phyloP scores from a whole-genome alignment of 78 protist species.

The Salpingoeca rosetta region DNA sequence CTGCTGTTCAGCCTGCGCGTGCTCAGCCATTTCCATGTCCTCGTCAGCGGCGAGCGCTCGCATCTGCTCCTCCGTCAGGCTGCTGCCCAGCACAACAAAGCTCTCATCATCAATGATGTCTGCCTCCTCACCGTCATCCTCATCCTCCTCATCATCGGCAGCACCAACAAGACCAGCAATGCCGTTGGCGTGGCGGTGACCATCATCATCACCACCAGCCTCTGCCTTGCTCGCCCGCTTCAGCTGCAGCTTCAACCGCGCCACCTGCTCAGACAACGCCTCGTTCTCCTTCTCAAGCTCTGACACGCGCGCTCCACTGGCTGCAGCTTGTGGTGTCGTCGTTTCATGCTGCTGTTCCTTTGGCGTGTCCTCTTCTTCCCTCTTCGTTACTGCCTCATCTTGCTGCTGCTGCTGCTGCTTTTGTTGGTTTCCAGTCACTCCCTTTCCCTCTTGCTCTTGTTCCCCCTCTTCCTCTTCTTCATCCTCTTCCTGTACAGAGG shows the following conservation, averaged over 20 bases:
- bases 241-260: too few relatives aligned
- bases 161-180: too few relatives aligned
- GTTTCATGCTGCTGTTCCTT: too few relatives aligned
- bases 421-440: not conserved
- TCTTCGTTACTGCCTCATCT: not conserved
- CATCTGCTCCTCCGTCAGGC: not conserved
- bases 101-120: not conserved
- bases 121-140: not conserved
- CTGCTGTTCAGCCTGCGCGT: not conserved
- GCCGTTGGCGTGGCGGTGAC: too few relatives aligned
- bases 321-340: too few relatives aligned
- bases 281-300: too few relatives aligned
- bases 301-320: too few relatives aligned
- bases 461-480: not conserved
- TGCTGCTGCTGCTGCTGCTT: not conserved
- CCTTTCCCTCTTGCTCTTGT: not conserved
- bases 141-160: not conserved
- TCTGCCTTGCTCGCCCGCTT: not conserved
- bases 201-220: too few relatives aligned
- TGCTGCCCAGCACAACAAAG: not conserved
- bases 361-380: too few relatives aligned
- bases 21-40: not conserved
- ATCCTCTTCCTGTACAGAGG: not conserved
- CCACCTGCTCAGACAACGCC: too few relatives aligned
- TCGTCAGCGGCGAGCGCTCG: not conserved